These are phyloP conservation scores for Lotmaria passim DNA, from an alignment of 208 protist genomes.

Conservation along the genomic window DNA sequence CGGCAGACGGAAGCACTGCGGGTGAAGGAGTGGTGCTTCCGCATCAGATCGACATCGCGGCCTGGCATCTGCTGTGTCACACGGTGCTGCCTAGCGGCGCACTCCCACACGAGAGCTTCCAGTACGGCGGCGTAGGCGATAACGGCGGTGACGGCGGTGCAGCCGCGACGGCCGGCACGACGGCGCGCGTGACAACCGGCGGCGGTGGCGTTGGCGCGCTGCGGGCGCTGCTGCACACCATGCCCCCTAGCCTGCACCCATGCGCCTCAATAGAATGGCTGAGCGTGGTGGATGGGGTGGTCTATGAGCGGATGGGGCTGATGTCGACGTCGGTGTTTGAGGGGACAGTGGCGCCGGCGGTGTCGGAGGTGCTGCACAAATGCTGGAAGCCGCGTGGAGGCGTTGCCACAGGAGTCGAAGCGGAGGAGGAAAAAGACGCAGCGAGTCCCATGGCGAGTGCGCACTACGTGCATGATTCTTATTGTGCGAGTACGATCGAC, in stretches of 20 bases:
- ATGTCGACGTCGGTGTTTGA: constrained; percentile 17
- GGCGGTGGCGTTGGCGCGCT: constrained; percentile 29
- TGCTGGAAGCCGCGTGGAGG: constrained; percentile 4
- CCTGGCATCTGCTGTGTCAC: constrained; percentile 43
- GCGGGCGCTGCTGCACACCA: constrained; percentile 11
- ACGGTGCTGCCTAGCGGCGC: constrained; percentile 30
- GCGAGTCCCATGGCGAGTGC: background rate
- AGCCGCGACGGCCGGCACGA: background rate
- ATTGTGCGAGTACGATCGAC: background rate
- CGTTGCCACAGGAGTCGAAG: background rate
- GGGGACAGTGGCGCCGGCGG: constrained; percentile 10
- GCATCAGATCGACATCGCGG: background rate
- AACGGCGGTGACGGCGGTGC: background rate
- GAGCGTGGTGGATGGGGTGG: constrained; percentile 28
- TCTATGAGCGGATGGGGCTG: constrained; percentile 27
- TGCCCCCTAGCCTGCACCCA: constrained; percentile 24
- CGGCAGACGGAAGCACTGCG: background rate
- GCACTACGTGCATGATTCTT: constrained; percentile 11
- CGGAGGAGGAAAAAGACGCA: background rate
- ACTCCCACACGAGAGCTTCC: constrained; percentile 10
- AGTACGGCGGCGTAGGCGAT: background rate
- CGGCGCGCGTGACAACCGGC: constrained; percentile 8
- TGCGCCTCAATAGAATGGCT: constrained; percentile 27
- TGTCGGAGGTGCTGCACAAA: constrained; percentile 19
- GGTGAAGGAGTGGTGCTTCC: background rate